phyloP scores from a whole-genome alignment of 495 filamentous ascomycete genomes.

The Penicillium dipodomyicola region DNA sequence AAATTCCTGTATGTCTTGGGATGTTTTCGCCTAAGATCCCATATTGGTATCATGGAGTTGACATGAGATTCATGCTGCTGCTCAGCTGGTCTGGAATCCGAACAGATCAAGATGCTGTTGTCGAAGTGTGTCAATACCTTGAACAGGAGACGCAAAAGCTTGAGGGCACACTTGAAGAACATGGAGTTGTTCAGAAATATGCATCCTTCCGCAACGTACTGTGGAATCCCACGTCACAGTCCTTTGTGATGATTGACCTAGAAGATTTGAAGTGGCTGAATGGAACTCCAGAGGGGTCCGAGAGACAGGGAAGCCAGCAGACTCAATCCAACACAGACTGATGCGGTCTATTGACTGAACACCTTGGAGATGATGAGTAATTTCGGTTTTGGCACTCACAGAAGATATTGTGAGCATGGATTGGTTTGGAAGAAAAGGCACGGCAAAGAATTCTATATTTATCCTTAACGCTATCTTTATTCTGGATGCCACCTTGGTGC shows the following conservation, averaged over 20 bases:
- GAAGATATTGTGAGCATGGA: background rate
- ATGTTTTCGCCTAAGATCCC: constrained; percentile 12
- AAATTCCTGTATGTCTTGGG: constrained; percentile 21
- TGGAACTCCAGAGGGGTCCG: background rate
- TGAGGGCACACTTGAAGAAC: constrained; percentile 5
- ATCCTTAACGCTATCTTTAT: background rate
- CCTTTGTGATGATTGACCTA: constrained; percentile 19
- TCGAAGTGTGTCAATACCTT: constrained; percentile 14
- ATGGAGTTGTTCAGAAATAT: constrained; percentile 16
- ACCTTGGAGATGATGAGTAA: background rate
- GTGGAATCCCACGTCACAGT: constrained; percentile 7
- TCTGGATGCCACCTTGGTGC: background rate
- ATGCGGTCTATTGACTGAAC: background rate
- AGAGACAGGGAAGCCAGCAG: background rate
- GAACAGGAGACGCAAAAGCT: constrained; percentile 9
- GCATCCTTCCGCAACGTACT: constrained; percentile 21
- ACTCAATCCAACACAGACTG: background rate
- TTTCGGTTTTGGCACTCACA: background rate
- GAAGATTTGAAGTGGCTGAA: constrained; percentile 24
- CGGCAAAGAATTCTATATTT: background rate
- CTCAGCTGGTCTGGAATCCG: constrained; percentile 11
- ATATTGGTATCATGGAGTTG: constrained; percentile 23
- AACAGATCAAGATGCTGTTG: constrained; percentile 8
- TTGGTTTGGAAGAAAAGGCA: background rate
- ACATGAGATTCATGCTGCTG: background rate